Evolutionary conservation across 768 basidiomycete species (phyloP), one percentile per base, ranked within the genome.

Genomic region (Heimioporus sp.): DNA sequence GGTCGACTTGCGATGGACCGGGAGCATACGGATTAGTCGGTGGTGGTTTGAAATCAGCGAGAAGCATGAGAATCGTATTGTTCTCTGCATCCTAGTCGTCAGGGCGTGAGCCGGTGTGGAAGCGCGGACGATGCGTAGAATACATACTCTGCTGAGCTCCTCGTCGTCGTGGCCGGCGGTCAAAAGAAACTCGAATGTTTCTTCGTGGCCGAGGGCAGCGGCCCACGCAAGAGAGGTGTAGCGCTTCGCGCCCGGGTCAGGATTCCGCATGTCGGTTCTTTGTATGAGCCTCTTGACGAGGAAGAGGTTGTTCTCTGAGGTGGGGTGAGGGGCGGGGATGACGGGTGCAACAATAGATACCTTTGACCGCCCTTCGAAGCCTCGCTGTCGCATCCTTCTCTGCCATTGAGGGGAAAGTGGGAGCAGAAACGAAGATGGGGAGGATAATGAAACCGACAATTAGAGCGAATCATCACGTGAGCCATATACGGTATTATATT

Each of bases 171-270:
- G 95, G 31, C 92, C 92, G 19, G 80, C 83, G 56, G 77, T 81
- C 47, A 96, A 75, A 49, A 98, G 76, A 71, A 87, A 97, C 63
- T 97, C 93, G 59, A 96, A 98, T 2, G 91, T 93, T 65, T 96
- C 94, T 64, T 95, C 87, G 54, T 91, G 85, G 0, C 90, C 92
- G 36, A 91, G 80, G 1, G 88, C 81, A 19, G 93, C 93, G 2
- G 94, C 85, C 93, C 92, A 98, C 5, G 92, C 91, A 10, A 98
- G 70, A 12, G 90, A 93, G 0, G 95, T 97, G 65, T 87, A 87
- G 9, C 91, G 80, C 57, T 80, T 81, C 20, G 82, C 73, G 15
- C 78, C 79, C 11, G 86, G 77, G 71, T 98, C 95, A 10, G 92
- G 85, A 71, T 98, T 98, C 19, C 95, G 83, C 77, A 97, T 83